These are phyloP conservation scores for Trichoderma koningii DNA, from an alignment of 2,329 filamentous ascomycete species.

Conservation along the genomic window DNA sequence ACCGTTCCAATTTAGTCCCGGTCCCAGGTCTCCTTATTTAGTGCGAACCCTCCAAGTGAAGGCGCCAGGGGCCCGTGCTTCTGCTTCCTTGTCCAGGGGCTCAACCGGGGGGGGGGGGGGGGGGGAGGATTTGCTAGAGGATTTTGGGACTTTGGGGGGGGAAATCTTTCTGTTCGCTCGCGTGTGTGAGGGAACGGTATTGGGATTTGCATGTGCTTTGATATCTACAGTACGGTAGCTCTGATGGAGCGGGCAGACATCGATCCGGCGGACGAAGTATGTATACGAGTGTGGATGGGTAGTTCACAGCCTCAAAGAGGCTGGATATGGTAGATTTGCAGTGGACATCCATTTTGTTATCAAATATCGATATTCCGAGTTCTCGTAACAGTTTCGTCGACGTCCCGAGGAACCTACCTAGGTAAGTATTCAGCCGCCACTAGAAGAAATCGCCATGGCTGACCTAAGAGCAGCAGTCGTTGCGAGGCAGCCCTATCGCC, in stretches of 20 bases:
- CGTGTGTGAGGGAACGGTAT: not conserved
- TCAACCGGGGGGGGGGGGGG: not conserved
- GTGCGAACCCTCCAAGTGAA: conserved; percentile 8
- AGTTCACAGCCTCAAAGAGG: not conserved
- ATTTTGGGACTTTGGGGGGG: no score
- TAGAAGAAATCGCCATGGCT: not conserved
- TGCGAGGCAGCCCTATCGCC: conserved; percentile 14
- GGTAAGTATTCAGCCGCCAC: conserved; percentile 4
- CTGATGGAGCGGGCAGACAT: not conserved
- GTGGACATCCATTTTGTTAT: not conserved
- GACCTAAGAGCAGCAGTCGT: conserved; percentile 11
- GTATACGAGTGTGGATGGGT: not conserved
- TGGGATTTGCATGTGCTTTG: not conserved
- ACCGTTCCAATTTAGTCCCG: conserved; percentile 2
- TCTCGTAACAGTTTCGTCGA: not conserved
- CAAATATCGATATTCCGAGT: not conserved
- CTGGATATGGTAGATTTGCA: not conserved
- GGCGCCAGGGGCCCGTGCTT: conserved; percentile 14
- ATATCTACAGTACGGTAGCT: not conserved
- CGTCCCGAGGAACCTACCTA: not conserved
- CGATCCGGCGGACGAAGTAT: not conserved
- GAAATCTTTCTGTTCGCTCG: conserved; percentile 8
- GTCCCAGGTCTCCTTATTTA: not conserved
- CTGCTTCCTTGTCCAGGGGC: conserved; percentile 22
- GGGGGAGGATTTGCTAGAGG: no score